These are phyloP conservation scores for Sporothrix euskadiensis DNA, from an alignment of 2,329 filamentous ascomycete species.

Conservation along the genomic window DNA sequence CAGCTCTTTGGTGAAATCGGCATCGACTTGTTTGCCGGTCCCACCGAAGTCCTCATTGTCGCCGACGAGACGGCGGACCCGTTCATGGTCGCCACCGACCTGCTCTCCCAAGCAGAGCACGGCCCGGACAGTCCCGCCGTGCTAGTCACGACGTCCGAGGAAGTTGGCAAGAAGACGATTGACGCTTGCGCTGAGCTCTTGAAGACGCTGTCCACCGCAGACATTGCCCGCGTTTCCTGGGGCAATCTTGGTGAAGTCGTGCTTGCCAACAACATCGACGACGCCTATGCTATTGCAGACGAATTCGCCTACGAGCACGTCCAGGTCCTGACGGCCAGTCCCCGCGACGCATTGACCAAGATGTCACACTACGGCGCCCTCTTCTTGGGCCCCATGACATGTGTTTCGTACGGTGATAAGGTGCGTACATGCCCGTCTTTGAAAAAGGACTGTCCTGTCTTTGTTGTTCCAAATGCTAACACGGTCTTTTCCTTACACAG, in stretches of 20 bases:
- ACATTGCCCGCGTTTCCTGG: slow-evolving; percentile 49
- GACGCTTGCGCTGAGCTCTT: slow-evolving; percentile 43
- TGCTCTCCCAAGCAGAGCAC: slow-evolving; percentile 53
- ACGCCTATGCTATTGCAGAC: slow-evolving; percentile 49
- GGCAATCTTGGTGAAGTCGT: slow-evolving; percentile 49
- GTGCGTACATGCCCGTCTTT: background rate
- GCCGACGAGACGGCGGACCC: slow-evolving; percentile 51
- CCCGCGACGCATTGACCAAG: slow-evolving; percentile 51
- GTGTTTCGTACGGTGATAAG: slow-evolving; percentile 57
- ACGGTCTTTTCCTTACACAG: slow-evolving; percentile 35
- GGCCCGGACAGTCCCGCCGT: slow-evolving; percentile 54
- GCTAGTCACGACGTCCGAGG: slow-evolving; percentile 50
- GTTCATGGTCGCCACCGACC: slow-evolving; percentile 48
- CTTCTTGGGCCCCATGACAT: slow-evolving; percentile 55
- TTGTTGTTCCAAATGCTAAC: background rate
- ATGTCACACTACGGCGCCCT: slow-evolving; percentile 54
- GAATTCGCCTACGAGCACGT: slow-evolving; percentile 54
- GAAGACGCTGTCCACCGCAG: slow-evolving; percentile 45
- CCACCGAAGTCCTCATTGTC: slow-evolving; percentile 55
- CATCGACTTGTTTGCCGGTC: slow-evolving; percentile 56
- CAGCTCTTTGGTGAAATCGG: slow-evolving; percentile 56
- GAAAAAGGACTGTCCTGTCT: background rate
- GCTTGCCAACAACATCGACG: slow-evolving; percentile 46
- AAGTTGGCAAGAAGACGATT: slow-evolving; percentile 44
- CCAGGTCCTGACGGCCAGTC: slow-evolving; percentile 50